Percentiles rank a stretch among this genome's conserved stretches.
These are phyloP conservation scores for Parasitella parasitica DNA, from an alignment of 371 early-diverging fungal species.

Conservation along the genomic window DNA sequence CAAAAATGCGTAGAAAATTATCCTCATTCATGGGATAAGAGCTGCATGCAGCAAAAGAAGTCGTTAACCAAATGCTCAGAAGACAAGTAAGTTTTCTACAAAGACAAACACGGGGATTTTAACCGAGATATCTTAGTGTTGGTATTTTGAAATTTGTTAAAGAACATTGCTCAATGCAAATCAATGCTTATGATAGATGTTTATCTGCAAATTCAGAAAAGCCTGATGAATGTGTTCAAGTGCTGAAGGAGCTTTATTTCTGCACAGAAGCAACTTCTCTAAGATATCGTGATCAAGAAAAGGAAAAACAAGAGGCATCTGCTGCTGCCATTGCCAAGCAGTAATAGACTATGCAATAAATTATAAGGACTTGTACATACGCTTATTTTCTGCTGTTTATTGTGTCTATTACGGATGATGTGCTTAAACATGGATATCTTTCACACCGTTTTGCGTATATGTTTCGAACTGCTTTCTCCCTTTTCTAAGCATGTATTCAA, in stretches of 20 bases:
- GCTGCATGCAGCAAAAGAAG: slow-evolving; percentile 68
- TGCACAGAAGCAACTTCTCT: slow-evolving; percentile 63
- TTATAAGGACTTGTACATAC: too few species aligned
- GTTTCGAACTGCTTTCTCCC: slow-evolving; percentile 59
- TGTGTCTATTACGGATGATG: too few species aligned
- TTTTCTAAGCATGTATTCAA: slow-evolving; percentile 62
- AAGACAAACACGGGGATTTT: background rate
- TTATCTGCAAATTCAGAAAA: slow-evolving; percentile 61
- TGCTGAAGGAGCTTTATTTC: slow-evolving; percentile 59
- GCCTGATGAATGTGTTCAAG: slow-evolving; percentile 64
- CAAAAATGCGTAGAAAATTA: slow-evolving; percentile 77
- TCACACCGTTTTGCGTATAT: slow-evolving; percentile 56
- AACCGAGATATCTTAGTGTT: slow-evolving; percentile 36
- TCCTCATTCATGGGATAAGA: slow-evolving; percentile 70
- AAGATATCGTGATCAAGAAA: slow-evolving; percentile 34
- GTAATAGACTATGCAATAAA: background rate
- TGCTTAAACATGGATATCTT: slow-evolving; percentile 59
- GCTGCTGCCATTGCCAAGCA: background rate
- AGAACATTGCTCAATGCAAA: slow-evolving; percentile 65
- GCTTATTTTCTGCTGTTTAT: too few species aligned
- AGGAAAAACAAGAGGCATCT: slow-evolving; percentile 6
- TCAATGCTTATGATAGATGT: slow-evolving; percentile 69
- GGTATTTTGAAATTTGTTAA: slow-evolving; percentile 73
- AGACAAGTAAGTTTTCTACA: slow-evolving; percentile 57
- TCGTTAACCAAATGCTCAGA: slow-evolving; percentile 82